These are phyloP conservation scores for Phytophthora syringae DNA, from an alignment of 352 stramenopile genomes.

Conservation along the genomic window DNA sequence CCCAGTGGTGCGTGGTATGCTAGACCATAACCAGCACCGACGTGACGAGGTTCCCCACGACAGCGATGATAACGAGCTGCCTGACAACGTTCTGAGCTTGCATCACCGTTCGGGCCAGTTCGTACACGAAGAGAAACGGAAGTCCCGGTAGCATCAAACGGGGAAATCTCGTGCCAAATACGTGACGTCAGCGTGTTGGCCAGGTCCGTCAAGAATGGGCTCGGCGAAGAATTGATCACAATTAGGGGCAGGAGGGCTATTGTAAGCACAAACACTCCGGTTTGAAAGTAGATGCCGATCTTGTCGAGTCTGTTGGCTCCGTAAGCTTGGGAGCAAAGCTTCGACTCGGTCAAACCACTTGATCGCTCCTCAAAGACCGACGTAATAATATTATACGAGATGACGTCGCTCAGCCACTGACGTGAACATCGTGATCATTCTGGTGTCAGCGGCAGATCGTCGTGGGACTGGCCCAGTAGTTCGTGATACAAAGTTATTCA, in stretches of 20 bases:
- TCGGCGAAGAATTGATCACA: constrained; percentile 59
- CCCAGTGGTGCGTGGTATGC: constrained; percentile 71
- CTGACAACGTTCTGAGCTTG: constrained; percentile 75
- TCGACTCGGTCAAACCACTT: no score
- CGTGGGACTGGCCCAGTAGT: no score
- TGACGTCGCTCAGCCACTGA: no score
- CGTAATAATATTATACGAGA: no score
- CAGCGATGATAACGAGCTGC: constrained; percentile 68
- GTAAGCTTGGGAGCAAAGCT: constrained; percentile 66
- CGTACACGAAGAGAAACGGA: constrained; percentile 79
- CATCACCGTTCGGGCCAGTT: constrained; percentile 76
- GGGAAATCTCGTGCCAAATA: constrained; percentile 59
- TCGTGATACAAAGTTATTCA: no score
- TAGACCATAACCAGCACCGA: constrained; percentile 62
- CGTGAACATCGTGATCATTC: no score
- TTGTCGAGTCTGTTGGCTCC: constrained; percentile 57
- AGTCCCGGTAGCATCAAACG: constrained; percentile 60
- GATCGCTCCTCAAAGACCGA: no score
- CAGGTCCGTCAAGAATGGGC: constrained; percentile 44
- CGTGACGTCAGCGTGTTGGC: constrained; percentile 52
- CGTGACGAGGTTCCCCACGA: constrained; percentile 63
- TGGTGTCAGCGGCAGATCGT: no score
- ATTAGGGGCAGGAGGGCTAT: constrained; percentile 52
- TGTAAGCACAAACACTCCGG: constrained; percentile 53
- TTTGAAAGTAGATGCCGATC: constrained; percentile 83